Base-by-base conservation (phyloP, 176 grass and related monocot species). In the Oropetium thomaeum region DNA sequence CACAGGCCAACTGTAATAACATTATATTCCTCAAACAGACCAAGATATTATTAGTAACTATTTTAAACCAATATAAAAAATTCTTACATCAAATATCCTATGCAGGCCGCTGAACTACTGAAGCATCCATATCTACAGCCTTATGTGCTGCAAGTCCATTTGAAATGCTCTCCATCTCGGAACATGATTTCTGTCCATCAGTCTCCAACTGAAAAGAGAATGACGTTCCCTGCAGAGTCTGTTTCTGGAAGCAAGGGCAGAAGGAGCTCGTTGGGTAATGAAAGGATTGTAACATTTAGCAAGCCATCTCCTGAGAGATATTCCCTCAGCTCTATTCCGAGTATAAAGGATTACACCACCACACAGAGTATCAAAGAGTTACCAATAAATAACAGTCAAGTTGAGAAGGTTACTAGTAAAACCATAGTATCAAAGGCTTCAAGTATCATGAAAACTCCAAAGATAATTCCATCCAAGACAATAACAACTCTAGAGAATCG, bases 1-100 rank as follows among this genome's bases (percentile, higher is more conserved):
- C 93, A 90, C 64, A 88, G 87, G 26, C 93, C 93, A 90, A 96
- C 81, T 58, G 89, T 97, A 92, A 72, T 83, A 79, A 62, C 65
- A 70, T 30, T 20, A 54, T 41, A 75, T 25, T 28, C 48, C 48
- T 37, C 12, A 41, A 53, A 86, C 26, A 14, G 3, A 39, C 9
- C 15, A 44, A 19, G 12, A 45, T 52, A n/a, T 69, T 4, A 16
- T 10, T 10, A 13, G 51, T 59, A 41, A 23, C 32, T 62, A 26
- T 74, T 47, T 38, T 66, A 14, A 4, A 63, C 7, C 15, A 33
- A 41, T 41, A 10, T 2, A 41, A 40, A 28, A 76, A 74, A 14
- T 63, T 12, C n/a, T 75, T 44, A 23, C 52, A 73, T 57, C 37
- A 62, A 62, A 38, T 85, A 34, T 70, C 44, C 52, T 74, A 31